A percentile compares a stretch with the other conserved stretches of the same genome.
Evolutionary conservation across 2,329 filamentous ascomycete genomes (phyloP).

Genomic region (Monilinia aucupariae): DNA sequence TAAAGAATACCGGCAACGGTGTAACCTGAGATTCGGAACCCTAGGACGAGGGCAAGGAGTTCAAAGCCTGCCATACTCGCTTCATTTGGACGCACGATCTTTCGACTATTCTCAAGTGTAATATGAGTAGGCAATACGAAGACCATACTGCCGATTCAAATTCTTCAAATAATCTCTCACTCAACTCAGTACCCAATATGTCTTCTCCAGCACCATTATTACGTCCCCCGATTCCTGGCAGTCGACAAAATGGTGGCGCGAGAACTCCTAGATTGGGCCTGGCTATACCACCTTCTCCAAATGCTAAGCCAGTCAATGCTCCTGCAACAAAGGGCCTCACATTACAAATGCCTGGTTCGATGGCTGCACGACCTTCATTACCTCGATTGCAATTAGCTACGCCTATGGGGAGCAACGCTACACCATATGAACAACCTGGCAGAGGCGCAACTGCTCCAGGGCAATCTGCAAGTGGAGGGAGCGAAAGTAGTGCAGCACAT

Average conservation of each 20-base stretch:
- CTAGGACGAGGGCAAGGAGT: constrained; percentile 4
- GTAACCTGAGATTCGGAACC: constrained; percentile 20
- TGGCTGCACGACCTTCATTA: constrained; percentile 48
- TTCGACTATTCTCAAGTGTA: not conserved
- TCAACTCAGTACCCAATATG: constrained; percentile 30
- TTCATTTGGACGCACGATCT: constrained; percentile 22
- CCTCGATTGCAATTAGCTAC: constrained; percentile 83
- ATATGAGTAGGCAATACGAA: constrained; percentile 12
- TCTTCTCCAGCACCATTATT: constrained; percentile 36
- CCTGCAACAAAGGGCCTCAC: constrained; percentile 23
- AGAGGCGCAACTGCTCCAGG: constrained; percentile 46
- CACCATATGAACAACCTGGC: constrained; percentile 60
- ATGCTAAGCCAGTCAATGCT: constrained; percentile 62
- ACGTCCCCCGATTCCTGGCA: constrained; percentile 36
- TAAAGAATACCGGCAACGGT: constrained; percentile 26
- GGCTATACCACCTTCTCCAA: constrained; percentile 84
- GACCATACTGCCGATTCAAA: constrained; percentile 25
- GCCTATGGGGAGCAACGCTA: constrained; percentile 73
- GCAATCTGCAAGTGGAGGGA: constrained; percentile 68
- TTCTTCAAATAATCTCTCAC: constrained; percentile 23
- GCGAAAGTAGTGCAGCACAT: constrained; percentile 72
- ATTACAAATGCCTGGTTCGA: constrained; percentile 33
- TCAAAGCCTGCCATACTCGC: constrained; percentile 16
- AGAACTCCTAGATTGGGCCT: constrained; percentile 58
- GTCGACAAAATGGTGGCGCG: constrained; percentile 29